Evolutionary conservation across 352 stramenopile genomes (phyloP), one percentile per base, ranked within the genome.

Genomic region (Globisporangium lucens): DNA sequence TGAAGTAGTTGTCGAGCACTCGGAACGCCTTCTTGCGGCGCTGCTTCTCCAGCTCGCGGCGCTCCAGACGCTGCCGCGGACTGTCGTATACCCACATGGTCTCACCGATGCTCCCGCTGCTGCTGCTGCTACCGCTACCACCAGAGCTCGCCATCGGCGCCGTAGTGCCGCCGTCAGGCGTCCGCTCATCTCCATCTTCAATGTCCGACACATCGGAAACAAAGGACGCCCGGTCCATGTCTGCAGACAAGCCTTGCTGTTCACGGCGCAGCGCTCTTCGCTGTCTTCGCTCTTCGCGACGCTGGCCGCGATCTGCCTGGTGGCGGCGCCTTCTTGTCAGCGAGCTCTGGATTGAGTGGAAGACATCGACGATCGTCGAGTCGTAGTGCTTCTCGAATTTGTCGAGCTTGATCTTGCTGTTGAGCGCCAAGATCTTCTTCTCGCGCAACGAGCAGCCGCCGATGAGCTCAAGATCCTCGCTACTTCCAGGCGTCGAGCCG

Each of bases 381-480:
- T 87, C 77, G 67, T 86, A 86, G 70, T 87, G 79, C 65, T 84
- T 85, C 63, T 85, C 76, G 57, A 87, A 88, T 27, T 59, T 66
- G 63, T 81, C 82, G 33, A 82, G 52, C 55, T 78, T 66, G 61
- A 91, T 84, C 61, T 84, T 73, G 56, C 65, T 71, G 65, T 89
- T 79, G 15, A 91, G 69, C 49, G 66, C 71, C 24, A 91, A 46
- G 30, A 91, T 75, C 55, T 88, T 87, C 67, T 82, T 74, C 65
- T 91, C 82, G 35, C 78, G 79, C 17, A 80, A 51, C 58, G 71
- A 87, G 62, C 78, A 86, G 56, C 64, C 64, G 10, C 30, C 33
- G 13, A 58, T 51, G 46, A 46, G 41, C 4, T 58, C 30, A 59
- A n/a, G n/a, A 12, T 51, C 43, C 7, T 51, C 17, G 17, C 2